These are phyloP conservation scores for Hypocreales sp. DNA, from an alignment of 2,329 filamentous ascomycete genomes.

Conservation along the genomic window DNA sequence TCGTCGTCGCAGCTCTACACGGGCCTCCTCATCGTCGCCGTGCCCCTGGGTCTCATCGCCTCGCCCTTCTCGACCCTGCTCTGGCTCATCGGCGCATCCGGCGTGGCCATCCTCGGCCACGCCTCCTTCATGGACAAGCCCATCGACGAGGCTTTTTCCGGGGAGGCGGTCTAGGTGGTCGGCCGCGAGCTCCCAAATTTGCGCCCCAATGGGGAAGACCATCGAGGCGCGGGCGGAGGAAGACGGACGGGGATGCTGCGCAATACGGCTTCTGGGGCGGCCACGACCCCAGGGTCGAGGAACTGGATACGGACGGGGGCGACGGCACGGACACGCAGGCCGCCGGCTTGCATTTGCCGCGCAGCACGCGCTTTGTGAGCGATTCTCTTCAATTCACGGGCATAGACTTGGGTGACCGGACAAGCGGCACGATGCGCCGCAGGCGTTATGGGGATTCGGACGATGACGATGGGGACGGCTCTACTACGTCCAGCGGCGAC, in stretches of 20 bases:
- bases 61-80: constrained; percentile 74
- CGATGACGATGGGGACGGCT: constrained; percentile 7
- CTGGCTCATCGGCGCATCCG: constrained; percentile 92
- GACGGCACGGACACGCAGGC: constrained; percentile 39
- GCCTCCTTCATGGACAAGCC: constrained; percentile 95
- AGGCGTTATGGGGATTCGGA: constrained; percentile 14
- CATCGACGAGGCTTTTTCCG: constrained; percentile 99
- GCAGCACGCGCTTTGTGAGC: constrained; percentile 36
- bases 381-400: constrained; percentile 47
- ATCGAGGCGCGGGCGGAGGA: constrained; percentile 72
- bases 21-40: constrained; percentile 62
- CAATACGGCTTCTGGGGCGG: constrained; percentile 18
- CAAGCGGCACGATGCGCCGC: constrained; percentile 22
- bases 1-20: constrained; percentile 93
- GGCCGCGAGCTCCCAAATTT: constrained; percentile 94
- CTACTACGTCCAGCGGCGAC: constrained; percentile 8
- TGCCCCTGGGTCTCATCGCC: constrained; percentile 73
- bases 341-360: constrained; percentile 30
- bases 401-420: constrained; percentile 33
- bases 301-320: constrained; percentile 47
- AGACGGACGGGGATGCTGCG: constrained; percentile 32
- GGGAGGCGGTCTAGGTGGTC: constrained; percentile 99
- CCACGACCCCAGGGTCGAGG: constrained; percentile 38
- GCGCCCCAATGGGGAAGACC: constrained; percentile 99
- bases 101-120: constrained; percentile 87